Evolutionary conservation across 108 stramenopile genomes (phyloP), one percentile per base, ranked within the genome.

Genomic region (Skeletonema marinoi): DNA sequence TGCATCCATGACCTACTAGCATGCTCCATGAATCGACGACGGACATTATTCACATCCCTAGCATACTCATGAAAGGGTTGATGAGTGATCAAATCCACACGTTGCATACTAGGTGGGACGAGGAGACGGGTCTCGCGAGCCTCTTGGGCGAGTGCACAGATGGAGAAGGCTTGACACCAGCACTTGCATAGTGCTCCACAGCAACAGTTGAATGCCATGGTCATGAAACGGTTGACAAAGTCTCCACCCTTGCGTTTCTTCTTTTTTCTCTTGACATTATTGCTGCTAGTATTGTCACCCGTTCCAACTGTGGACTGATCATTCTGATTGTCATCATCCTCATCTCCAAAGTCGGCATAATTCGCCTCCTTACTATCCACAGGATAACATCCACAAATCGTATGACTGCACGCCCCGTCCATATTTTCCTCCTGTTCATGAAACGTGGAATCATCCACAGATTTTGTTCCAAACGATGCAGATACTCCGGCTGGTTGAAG

Each of bases 21-120:
- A 29, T 84, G 82, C 17, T 86, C 90, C 82, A 90, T 82, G 78
- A 86, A 95, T 68, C 83, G 90, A 65, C 75, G 68, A 25, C 94
- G 65, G 21, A 95, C 73, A 62, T 92, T 88, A 51, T 85, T 89
- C 35, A 95, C 89, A 63, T 88, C 88, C 74, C 85, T 90, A 66
- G 90, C 87, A 73, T 95, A 93, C 68, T 95, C 94, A 60, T 83
- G 72, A 74, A 92, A 95, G 14, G 94, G 94, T 78, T 95, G 94
- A 44, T 93, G 94, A 21, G 94, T 95, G 42, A 95, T 86, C 69
- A 82, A 88, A 71, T 95, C 94, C 21, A 95, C 69, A 11, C 92
- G 85, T 69, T 93, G 94, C 78, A 86, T 86, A 63, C 83, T 82
- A 6, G 94, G 90, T 4, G 91, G 94, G 1, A 95, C 65, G 51